These are phyloP conservation scores for Phylloporus arenicola DNA, from an alignment of 768 basidiomycete genomes.

Conservation along the genomic window DNA sequence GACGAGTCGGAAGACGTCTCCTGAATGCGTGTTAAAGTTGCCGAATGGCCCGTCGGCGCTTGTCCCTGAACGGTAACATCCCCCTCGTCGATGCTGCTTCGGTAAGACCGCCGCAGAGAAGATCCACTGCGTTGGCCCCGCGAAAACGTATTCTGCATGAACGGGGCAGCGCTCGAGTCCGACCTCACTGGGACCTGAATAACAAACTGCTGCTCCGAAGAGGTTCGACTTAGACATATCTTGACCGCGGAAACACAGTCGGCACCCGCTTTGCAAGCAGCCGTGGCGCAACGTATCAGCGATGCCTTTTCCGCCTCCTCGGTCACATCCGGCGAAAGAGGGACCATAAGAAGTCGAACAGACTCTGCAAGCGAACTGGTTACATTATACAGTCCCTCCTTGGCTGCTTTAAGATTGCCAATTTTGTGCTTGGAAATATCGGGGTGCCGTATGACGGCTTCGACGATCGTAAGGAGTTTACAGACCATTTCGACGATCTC, in stretches of 20 bases:
- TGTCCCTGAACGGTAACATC: slow-evolving; percentile 58
- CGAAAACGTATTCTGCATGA: slow-evolving; percentile 47
- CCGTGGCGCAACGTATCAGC: slow-evolving; percentile 81
- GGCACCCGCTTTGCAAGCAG: slow-evolving; percentile 78
- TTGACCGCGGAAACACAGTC: slow-evolving; percentile 87
- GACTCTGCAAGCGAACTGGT: slow-evolving; percentile 85
- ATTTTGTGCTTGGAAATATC: slow-evolving; percentile 61
- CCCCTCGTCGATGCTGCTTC: slow-evolving; percentile 45
- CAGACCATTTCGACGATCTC: slow-evolving; percentile 93
- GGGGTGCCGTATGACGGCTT: slow-evolving; percentile 76
- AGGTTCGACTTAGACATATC: slow-evolving; percentile 64
- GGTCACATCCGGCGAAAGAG: slow-evolving; percentile 40
- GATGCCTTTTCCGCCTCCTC: slow-evolving; percentile 81
- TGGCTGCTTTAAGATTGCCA: slow-evolving; percentile 60
- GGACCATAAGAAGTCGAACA: slow-evolving; percentile 67
- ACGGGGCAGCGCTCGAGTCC: slow-evolving; percentile 39
- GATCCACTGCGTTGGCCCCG: slow-evolving; percentile 35
- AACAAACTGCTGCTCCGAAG: slow-evolving; percentile 58
- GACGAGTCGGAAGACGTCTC: slow-evolving; percentile 49
- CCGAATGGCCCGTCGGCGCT: slow-evolving; percentile 26
- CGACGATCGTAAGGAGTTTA: slow-evolving; percentile 85
- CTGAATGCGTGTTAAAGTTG: slow-evolving; percentile 25
- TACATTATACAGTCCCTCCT: slow-evolving; percentile 78
- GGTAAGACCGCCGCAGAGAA: slow-evolving; percentile 34
- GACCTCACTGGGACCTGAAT: slow-evolving; percentile 54